Evolutionary conservation across 2,329 filamentous ascomycete genomes (phyloP), one percentile per base, ranked within the genome.

Genomic region (Colletotrichum paranaense): DNA sequence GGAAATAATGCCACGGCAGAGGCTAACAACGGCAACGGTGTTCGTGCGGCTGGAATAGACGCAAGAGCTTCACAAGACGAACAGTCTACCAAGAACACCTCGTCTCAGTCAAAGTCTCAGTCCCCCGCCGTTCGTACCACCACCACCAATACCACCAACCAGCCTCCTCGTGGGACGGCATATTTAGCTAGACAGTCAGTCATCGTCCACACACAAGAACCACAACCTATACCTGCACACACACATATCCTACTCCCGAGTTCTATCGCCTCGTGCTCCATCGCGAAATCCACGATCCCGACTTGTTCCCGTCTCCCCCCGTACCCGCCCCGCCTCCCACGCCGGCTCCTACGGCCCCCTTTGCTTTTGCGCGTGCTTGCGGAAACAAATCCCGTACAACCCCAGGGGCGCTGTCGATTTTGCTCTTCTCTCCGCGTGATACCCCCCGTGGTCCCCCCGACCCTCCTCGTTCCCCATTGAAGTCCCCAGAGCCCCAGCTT

Each of bases 101-200:
- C 26, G n/a, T 67, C 24, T 62, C 63, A 56, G 24, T 19, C 69
- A 2, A 42, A 42, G 38, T 42, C 38, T 42, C 38, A 62, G 30
- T 19, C 69, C 46, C 53, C 53, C 53, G 42, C 42, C 42, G 42
- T 11, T 19, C 19, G 19, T 49, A 7, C 16, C 9, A 46, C 42
- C 16, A 9, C 42, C 19, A 22, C 42, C 8, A 49, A 3, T 24
- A 30, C 32, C 53, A 30, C 52, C 42, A n/a, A 38, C 35, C 67
- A 57, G 42, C 66, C 53, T 66, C 60, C 28, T 32, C 62, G 56
- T 46, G n/a, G 22, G 60, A 49, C 32, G 59, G 42, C 26, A 38
- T 62, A 71, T 69, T 70, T 70, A 62, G 56, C 62, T 63, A 73
- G 67, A 46, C 68, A 73, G 49, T 68, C 67, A 63, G 63, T 56